These are phyloP conservation scores for Verticillium longisporum DNA, from an alignment of 2,329 filamentous ascomycete species.

Conservation along the genomic window DNA sequence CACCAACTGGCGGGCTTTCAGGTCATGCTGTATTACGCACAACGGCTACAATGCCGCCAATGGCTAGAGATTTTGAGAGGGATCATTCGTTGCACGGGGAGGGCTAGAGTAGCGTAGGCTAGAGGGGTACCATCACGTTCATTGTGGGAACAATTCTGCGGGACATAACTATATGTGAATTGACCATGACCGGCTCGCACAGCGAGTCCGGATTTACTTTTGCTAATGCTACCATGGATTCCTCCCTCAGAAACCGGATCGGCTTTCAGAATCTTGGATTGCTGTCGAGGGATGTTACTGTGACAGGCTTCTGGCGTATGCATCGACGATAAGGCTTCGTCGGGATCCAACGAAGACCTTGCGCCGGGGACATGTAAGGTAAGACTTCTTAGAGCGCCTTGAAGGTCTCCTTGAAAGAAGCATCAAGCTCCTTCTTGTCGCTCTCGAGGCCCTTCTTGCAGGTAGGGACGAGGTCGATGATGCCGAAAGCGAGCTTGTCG, in stretches of 20 bases:
- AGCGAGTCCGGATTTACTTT: background rate
- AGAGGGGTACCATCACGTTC: no score
- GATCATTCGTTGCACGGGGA: no score
- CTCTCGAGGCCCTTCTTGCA: slow-evolving; percentile 5
- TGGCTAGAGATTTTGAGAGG: background rate
- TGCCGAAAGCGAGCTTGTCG: slow-evolving; percentile 10
- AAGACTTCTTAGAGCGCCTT: background rate
- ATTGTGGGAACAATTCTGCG: no score
- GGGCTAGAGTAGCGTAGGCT: no score
- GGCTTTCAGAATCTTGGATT: background rate
- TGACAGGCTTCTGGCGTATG: no score
- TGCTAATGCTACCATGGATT: background rate
- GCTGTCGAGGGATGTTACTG: background rate
- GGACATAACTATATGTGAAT: background rate
- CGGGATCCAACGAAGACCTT: no score
- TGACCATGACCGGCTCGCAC: background rate
- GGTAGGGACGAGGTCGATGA: slow-evolving; percentile 12
- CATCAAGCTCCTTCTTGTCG: slow-evolving; percentile 4
- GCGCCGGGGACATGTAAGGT: no score
- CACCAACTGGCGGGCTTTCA: background rate
- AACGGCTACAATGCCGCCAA: background rate
- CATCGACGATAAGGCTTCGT: no score
- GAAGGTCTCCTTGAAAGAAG: background rate
- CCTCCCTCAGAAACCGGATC: background rate
- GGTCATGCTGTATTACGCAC: background rate